Base-by-base conservation (phyloP, 1,284 basidiomycete genomes). In the Gomphus bonarii region DNA sequence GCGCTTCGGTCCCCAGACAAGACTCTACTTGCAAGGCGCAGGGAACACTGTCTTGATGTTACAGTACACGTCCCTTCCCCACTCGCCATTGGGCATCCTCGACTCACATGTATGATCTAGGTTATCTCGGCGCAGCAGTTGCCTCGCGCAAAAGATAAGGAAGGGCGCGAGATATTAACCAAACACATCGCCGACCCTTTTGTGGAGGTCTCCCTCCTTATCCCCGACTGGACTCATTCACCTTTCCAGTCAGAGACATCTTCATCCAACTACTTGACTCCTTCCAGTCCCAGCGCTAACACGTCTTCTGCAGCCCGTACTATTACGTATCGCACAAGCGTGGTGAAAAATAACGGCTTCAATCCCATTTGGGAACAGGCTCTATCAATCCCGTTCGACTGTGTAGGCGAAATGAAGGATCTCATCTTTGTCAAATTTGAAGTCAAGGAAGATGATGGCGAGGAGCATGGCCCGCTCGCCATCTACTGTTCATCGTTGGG, bases 41-140 rank as follows among this genome's bases (percentile, higher is more conserved):
- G 80, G 1, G 77, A 75, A 46, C 84, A 88, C 64, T 72, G 73
- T 58, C 71, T 94, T 4, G 80, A 85, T 55, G 68, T 92, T 59
- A 85, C 79, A 2, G 84, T 82, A 52, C 58, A 73, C 61, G 9
- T 16, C 50, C 51, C 57, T 50, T 43, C 40, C 10, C 33, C 33
- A 4, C 33, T 2, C 20, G 20, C 33, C 20, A 12, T 28, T 43
- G 2, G 14, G 11, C 3, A 18, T 30, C 5, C 25, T 7, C 16
- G 2, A 11, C 38, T 31, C n/a, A 31, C 40, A 20, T 8, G n/a
- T 20, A 33, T 58, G 50, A 62, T 42, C 7, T 63, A 86, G 79
- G 75, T 97, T 63, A 87, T 99, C 60, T 97, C 95, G 3, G 95
- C 91, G 0, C 95, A 98, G 69, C 92, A 95, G 65, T 80, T 98